Conservation (phyloP, 805 yeast genomes). For the Suhomyces tanzawaensis region DNA sequence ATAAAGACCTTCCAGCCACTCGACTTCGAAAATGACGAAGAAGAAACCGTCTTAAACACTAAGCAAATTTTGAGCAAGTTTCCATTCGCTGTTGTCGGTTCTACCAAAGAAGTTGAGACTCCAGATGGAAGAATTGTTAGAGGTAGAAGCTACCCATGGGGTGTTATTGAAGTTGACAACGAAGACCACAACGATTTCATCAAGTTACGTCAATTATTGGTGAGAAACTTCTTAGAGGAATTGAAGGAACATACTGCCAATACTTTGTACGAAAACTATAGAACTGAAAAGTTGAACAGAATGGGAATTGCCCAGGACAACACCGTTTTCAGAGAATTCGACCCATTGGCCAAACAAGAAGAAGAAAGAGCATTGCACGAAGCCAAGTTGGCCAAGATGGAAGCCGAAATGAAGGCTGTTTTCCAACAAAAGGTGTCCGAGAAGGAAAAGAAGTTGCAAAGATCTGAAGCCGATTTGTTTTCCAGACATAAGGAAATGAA, state of each 20-base stretch:
- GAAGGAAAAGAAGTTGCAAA: constrained; percentile 95
- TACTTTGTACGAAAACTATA: constrained; percentile 79
- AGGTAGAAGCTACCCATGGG: constrained; percentile 97
- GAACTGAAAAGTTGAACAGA: constrained; percentile 73
- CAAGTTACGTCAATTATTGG: constrained; percentile 79
- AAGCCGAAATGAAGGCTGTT: constrained; percentile 92
- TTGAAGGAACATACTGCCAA: constrained; percentile 81
- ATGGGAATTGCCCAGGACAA: constrained; percentile 93
- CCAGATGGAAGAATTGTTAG: constrained; percentile 78
- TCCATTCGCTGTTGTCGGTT: constrained; percentile 95
- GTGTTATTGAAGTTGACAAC: constrained; percentile 91
- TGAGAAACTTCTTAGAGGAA: constrained; percentile 91
- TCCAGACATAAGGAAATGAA: constrained; percentile 96
- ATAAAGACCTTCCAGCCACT: constrained; percentile 76
- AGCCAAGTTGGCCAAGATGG: constrained; percentile 90
- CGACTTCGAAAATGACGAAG: constrained; percentile 77
- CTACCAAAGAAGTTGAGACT: constrained; percentile 67
- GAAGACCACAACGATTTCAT: constrained; percentile 91
- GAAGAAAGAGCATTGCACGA: constrained; percentile 93
- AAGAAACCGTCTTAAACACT: constrained; percentile 68
- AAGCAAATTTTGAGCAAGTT: constrained; percentile 64
- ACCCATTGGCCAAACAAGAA: constrained; percentile 87
- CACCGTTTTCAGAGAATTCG: constrained; percentile 90
- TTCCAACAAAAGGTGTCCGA: constrained; percentile 95
- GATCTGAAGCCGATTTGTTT: constrained; percentile 94